Conservation (phyloP, 2,329 filamentous ascomycete species). For the Didymella lethalis region DNA sequence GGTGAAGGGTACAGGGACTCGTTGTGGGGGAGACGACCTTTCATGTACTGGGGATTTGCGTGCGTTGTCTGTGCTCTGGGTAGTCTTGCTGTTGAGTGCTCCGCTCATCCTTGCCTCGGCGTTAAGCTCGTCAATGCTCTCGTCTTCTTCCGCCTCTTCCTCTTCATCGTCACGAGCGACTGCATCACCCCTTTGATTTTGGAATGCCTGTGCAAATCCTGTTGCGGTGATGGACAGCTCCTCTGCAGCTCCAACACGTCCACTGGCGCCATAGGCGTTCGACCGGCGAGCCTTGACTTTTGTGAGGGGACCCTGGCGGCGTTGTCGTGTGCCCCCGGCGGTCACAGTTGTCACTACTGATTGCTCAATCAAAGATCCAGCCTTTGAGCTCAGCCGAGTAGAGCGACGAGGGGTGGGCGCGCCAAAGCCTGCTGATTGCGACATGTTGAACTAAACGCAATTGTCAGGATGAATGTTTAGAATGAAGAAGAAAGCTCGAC, state of each 20-base stretch:
- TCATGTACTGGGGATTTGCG: slow-evolving; percentile 22
- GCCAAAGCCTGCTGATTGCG: slow-evolving; percentile 31
- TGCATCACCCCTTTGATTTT: slow-evolving; percentile 38
- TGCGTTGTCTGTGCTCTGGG: not conserved
- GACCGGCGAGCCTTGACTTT: slow-evolving; percentile 45
- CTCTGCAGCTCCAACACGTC: slow-evolving; percentile 42
- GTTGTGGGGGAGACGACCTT: slow-evolving; percentile 8
- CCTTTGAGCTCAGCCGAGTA: slow-evolving; percentile 37
- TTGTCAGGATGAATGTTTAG: not conserved
- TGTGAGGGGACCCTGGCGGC: slow-evolving; percentile 39
- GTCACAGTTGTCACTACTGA: slow-evolving; percentile 32
- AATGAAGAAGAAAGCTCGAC: not conserved
- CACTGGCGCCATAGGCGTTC: slow-evolving; percentile 49
- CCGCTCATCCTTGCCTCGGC: slow-evolving; percentile 27
- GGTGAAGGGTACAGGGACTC: not conserved
- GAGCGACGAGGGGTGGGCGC: slow-evolving; percentile 45
- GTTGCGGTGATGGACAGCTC: slow-evolving; percentile 38
- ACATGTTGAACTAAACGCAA: slow-evolving; percentile 27
- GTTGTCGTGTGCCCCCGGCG: slow-evolving; percentile 26
- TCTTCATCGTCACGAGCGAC: slow-evolving; percentile 27
- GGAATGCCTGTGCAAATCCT: slow-evolving; percentile 46
- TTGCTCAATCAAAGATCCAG: slow-evolving; percentile 39
- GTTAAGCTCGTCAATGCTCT: slow-evolving; percentile 27
- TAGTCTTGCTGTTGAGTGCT: slow-evolving; percentile 12
- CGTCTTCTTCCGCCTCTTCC: slow-evolving; percentile 27